Base-by-base conservation (phyloP, 129 eudicot species). In the Flaveria bidentis region DNA sequence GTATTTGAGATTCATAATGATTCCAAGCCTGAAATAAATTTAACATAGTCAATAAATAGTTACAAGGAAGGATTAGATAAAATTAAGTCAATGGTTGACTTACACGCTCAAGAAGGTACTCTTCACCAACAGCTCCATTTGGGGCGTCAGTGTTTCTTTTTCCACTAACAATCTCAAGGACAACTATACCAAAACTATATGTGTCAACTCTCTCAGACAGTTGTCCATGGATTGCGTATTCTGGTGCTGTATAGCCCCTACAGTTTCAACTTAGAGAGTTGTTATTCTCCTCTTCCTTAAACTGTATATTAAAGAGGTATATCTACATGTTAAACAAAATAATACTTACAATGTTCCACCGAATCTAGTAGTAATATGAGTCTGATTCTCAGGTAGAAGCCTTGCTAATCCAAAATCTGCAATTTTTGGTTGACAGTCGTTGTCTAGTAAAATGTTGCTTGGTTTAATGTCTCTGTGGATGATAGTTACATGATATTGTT, bases 391-490 rank as follows among this genome's bases (percentile, higher is more conserved):
- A 0, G 91, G 93, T 4, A 88, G 67, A 64, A 88, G 87, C 75
- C 90, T 90, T 45, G 89, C 91, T 76, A 88, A 76, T 9, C 96
- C 96, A 47, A 90, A 90, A 82, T 90, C 96, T 15, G 93, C 93
- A 70, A 88, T 88, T 69, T 90, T 90, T 11, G 91, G 87, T 71
- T 73, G 91, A 72, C 82, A 82, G 8, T 86, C 96, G 15, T 84
- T 73, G 53, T 88, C 96, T 13, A 90, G 87, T 22, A 90, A 52
- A n/a, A 90, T 90, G 75, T 90, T 90, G 78, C 93, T 84, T 1
- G 93, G 83, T 74, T 90, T 90, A 78, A 90, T 86, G 75, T 90
- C 91, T 80, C 96, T 72, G 63, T 90, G 96, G 28, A 90, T 90
- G 83, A 90, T 90, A 28, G 80, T 74, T 1, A 90, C 91, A 71